Evolutionary conservation across 441 rosid species (phyloP), one percentile per base, ranked within the genome.

Genomic region (Viola pubescens): DNA sequence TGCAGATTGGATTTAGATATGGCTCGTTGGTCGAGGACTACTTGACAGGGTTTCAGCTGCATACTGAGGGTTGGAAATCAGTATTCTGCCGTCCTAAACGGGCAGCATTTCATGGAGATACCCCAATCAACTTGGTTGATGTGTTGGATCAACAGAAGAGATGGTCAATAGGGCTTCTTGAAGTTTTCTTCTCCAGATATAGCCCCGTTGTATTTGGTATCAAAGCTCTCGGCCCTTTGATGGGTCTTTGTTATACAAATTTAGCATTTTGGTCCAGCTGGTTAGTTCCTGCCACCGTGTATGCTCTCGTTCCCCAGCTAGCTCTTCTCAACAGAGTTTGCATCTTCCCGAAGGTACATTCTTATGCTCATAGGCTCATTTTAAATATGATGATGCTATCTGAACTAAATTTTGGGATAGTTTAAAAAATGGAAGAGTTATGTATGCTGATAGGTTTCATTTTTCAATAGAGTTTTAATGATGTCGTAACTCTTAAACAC

Each of bases 11-110:
- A 0, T 77, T 75, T 13, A 68, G 83, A 67, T 90, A 90, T 52
- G 95, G 97, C 0, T 82, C 95, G 1, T 46, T 88, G 55, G 83
- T 81, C 3, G 97, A 90, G 77, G 94, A 90, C 61, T 82, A 39
- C 63, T 76, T 57, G 63, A 87, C 95, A 9, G 88, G 95, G 0
- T 90, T 66, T 58, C 49, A 42, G 12, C 66, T 82, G 19, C 75
- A 82, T 0, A 84, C 91, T 65, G 84, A 82, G 61, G 91, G 94
- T 44, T 90, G 96, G 97, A 79, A 51, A 64, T 70, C 86, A 4
- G 12, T 67, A 2, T 86, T 81, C 54, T 82, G 88, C 67, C 54
- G 73, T 12, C 97, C 97, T 0, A 45, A 71, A n/a, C 77, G 75
- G 63, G 52, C 85, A 3, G 85, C 91, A 1, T 91, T 86, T 61